A percentile compares a stretch with the other conserved stretches of the same genome.
Evolutionary conservation across 208 protist species (phyloP).

Genomic region (Crithidia mellificae): DNA sequence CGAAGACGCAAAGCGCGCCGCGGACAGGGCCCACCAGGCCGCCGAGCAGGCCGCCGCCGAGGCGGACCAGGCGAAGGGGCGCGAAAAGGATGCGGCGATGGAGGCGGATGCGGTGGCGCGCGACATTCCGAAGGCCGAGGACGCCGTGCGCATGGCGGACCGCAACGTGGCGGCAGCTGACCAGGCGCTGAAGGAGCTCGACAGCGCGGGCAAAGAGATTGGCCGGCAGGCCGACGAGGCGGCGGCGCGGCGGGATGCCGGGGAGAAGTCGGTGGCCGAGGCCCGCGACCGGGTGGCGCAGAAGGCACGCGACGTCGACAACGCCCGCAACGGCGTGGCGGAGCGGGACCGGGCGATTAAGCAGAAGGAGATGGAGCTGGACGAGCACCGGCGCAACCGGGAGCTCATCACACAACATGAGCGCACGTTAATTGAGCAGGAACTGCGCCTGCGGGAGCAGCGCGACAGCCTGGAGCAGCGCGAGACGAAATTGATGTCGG

Average conservation of each 20-base stretch:
- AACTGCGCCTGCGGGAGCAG: slow-evolving; percentile 87
- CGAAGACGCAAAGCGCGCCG: slow-evolving; percentile 76
- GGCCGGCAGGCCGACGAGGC: slow-evolving; percentile 85
- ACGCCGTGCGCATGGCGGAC: slow-evolving; percentile 75
- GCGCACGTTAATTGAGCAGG: slow-evolving; percentile 87
- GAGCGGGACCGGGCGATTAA: slow-evolving; percentile 76
- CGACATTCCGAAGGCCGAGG: slow-evolving; percentile 78
- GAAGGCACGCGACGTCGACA: slow-evolving; percentile 65
- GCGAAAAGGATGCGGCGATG: slow-evolving; percentile 64
- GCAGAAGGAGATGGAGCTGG: slow-evolving; percentile 75
- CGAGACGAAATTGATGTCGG: slow-evolving; percentile 86
- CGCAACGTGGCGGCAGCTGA: slow-evolving; percentile 66
- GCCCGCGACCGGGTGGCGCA: slow-evolving; percentile 57
- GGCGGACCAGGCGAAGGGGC: slow-evolving; percentile 64
- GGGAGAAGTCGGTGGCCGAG: slow-evolving; percentile 69
- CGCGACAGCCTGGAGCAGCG: slow-evolving; percentile 87
- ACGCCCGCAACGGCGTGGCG: slow-evolving; percentile 54
- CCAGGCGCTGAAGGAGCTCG: slow-evolving; percentile 77
- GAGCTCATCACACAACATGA: slow-evolving; percentile 88
- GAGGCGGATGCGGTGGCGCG: slow-evolving; percentile 71
- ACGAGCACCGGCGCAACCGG: slow-evolving; percentile 79
- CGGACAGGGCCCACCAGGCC: slow-evolving; percentile 70
- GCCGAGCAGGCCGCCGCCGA: slow-evolving; percentile 73
- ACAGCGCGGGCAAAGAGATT: slow-evolving; percentile 77
- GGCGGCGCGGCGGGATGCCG: slow-evolving; percentile 65